A percentile compares a stretch with the other conserved stretches of the same genome.
phyloP scores from a whole-genome alignment of 2,329 filamentous ascomycete genomes.

The Berkeleyomyces basicola region DNA sequence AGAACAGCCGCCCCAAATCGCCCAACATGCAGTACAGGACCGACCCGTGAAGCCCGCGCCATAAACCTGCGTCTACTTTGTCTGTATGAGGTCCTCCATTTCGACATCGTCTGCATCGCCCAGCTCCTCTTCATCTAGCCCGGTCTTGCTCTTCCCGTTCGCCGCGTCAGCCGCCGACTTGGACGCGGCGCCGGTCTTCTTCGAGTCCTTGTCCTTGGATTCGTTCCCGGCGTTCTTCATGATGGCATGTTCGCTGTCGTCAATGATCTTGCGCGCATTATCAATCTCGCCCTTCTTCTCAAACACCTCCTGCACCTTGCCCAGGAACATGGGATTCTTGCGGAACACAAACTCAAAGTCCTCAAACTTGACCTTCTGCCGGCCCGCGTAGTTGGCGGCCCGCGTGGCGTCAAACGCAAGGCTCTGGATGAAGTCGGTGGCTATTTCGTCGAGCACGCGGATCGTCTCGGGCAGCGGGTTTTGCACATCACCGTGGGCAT shows the following conservation, averaged over 20 bases:
- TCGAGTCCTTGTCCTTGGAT: conserved; percentile 22
- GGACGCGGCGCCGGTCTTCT: conserved; percentile 16
- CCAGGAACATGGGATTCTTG: conserved; percentile 68
- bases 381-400: conserved; percentile 67
- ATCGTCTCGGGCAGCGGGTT: conserved; percentile 71
- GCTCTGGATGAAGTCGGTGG: conserved; percentile 92
- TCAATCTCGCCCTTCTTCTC: conserved; percentile 80
- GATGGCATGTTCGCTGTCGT: conserved; percentile 46
- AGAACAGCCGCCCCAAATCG: not conserved
- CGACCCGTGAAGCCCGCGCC: not conserved
- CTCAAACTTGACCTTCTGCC: conserved; percentile 95
- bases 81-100: conserved; percentile 25
- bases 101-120: conserved; percentile 36
- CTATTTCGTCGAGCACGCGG: conserved; percentile 79
- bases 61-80: conserved; percentile 18
- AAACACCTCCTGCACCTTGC: conserved; percentile 76
- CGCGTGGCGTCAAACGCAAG: conserved; percentile 80
- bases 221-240: conserved; percentile 35
- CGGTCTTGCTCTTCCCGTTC: conserved; percentile 12
- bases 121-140: conserved; percentile 31
- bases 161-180: not conserved
- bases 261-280: conserved; percentile 59
- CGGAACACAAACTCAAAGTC: conserved; percentile 93
- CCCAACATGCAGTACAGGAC: not conserved
- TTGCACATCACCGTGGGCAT: conserved; percentile 62